Percentiles rank a stretch among this genome's conserved stretches.
These are phyloP conservation scores for Tuber brumale DNA, from an alignment of 495 filamentous ascomycete genomes.

Conservation along the genomic window DNA sequence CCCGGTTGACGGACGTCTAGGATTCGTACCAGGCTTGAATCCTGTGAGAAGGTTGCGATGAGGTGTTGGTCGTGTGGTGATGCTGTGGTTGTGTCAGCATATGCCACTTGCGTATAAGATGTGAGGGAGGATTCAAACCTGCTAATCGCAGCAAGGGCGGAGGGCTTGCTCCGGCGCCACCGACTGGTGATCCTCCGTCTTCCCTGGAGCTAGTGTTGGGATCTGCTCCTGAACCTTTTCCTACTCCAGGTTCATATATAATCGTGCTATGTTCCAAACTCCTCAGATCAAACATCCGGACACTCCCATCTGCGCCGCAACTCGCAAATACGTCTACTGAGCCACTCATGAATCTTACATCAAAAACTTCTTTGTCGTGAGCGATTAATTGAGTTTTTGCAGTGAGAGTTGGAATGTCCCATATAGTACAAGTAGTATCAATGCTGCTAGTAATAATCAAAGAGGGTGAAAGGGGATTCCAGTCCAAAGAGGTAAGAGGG, in stretches of 20 bases:
- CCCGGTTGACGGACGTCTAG: constrained; percentile 95
- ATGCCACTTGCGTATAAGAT: not conserved
- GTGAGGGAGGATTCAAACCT: constrained; percentile 44
- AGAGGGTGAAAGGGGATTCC: constrained; percentile 93
- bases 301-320: constrained; percentile 95
- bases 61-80: constrained; percentile 95
- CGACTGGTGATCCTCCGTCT: constrained; percentile 55
- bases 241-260: constrained; percentile 85
- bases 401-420: constrained; percentile 96
- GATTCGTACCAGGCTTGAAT: constrained; percentile 87
- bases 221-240: constrained; percentile 25
- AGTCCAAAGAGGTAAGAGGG: constrained; percentile 90
- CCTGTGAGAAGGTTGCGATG: constrained; percentile 90
- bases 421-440: constrained; percentile 99
- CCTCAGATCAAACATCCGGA: constrained; percentile 96
- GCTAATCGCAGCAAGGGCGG: constrained; percentile 81
- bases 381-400: constrained; percentile 98
- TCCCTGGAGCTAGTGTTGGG: constrained; percentile 52
- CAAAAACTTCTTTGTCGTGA: constrained; percentile 98
- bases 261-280: constrained; percentile 98
- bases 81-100: constrained; percentile 45
- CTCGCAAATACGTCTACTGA: constrained; percentile 96
- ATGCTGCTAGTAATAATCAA: constrained; percentile 98
- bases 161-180: constrained; percentile 44
- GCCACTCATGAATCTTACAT: constrained; percentile 94